These are phyloP conservation scores for Fusarium sp. DNA, from an alignment of 2,329 filamentous ascomycete genomes.

Conservation along the genomic window DNA sequence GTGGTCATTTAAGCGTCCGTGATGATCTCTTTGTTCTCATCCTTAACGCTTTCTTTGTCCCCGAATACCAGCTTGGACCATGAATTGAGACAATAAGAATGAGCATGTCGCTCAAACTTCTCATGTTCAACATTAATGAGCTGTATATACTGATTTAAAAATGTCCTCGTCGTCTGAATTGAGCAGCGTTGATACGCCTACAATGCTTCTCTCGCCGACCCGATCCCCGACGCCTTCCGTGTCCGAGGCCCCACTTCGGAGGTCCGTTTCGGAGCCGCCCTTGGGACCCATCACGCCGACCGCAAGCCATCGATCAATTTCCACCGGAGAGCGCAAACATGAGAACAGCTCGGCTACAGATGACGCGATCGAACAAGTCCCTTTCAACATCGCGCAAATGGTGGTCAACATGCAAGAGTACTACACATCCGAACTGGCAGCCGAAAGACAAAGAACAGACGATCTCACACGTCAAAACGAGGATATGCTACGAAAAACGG, in stretches of 20 bases:
- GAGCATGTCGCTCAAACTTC: background rate
- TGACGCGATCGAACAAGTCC: background rate
- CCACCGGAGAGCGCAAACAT: too few relatives aligned
- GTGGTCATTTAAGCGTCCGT: background rate
- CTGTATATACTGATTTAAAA: background rate
- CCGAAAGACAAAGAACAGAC: constrained; percentile 12
- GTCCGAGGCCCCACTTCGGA: constrained; percentile 23
- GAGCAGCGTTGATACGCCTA: background rate
- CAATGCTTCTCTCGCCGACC: constrained; percentile 25
- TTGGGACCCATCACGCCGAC: background rate
- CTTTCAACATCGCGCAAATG: constrained; percentile 16
- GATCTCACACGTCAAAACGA: constrained; percentile 11
- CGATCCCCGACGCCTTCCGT: constrained; percentile 24
- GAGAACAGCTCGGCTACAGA: background rate
- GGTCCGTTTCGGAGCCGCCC: constrained; percentile 2
- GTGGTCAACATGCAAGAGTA: constrained; percentile 42
- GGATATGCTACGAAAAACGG: constrained; percentile 1
- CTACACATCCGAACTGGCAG: constrained; percentile 34
- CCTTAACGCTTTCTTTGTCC: background rate
- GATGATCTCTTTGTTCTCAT: constrained; percentile 33
- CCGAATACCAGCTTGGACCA: background rate
- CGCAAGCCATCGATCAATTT: background rate
- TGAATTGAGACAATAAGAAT: background rate
- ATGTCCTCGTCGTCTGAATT: background rate
- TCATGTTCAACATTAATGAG: background rate